phyloP scores from a whole-genome alignment of 2,329 filamentous ascomycete genomes.

The Celoporthe dispersa region DNA sequence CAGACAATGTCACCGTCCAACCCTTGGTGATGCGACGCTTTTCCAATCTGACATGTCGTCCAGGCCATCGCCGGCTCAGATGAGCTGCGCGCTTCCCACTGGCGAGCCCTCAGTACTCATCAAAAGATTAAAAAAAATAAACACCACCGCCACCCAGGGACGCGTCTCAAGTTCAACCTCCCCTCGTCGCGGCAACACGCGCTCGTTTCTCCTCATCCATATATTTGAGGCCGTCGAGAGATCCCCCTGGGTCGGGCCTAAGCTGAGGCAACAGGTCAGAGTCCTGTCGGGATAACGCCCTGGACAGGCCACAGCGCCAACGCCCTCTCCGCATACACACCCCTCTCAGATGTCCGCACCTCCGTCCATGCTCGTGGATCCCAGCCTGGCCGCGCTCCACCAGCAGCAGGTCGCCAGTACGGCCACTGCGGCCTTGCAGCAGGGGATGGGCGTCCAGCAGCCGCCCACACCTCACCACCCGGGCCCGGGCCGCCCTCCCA shows the following conservation, averaged over 20 bases:
- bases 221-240: background rate
- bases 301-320: background rate
- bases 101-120: background rate
- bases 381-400: constrained; percentile 22
- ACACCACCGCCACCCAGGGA: background rate
- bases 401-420: constrained; percentile 27
- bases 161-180: background rate
- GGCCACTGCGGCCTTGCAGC: constrained; percentile 25
- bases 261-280: background rate
- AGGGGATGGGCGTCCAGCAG: constrained; percentile 19
- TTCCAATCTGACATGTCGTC: background rate
- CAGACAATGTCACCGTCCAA: background rate
- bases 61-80: constrained; percentile 3
- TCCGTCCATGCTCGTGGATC: constrained; percentile 20
- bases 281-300: background rate
- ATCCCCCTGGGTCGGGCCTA: background rate
- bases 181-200: background rate
- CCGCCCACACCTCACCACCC: constrained; percentile 7
- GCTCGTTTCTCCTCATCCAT: background rate
- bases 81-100: background rate
- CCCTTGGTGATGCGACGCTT: background rate
- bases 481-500: constrained; percentile 27
- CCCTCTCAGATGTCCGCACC: background rate
- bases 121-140: background rate
- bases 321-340: background rate